Conservation (phyloP, 371 early-diverging fungal genomes). For the Lichtheimia corymbifera region DNA sequence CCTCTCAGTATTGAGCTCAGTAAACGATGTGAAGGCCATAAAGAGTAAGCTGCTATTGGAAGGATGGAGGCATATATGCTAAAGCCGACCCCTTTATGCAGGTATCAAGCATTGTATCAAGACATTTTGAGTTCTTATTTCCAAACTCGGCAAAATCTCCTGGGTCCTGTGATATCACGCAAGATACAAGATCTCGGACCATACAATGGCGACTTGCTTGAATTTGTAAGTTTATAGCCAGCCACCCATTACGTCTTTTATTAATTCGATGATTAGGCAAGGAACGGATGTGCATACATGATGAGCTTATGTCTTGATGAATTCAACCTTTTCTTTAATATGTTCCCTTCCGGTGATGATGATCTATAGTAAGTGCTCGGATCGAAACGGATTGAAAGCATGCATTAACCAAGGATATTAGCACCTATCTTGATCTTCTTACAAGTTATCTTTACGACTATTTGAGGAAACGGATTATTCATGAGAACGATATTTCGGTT, state of each 20-base stretch:
- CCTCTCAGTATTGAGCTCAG: slow-evolving; percentile 75
- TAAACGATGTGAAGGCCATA: slow-evolving; percentile 63
- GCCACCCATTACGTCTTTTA: too few relatives aligned
- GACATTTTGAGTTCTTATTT: slow-evolving; percentile 79
- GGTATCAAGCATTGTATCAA: slow-evolving; percentile 69
- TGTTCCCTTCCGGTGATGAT: slow-evolving; percentile 72
- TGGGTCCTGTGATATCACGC: slow-evolving; percentile 66
- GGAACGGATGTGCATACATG: slow-evolving; percentile 79
- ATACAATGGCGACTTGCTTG: slow-evolving; percentile 54
- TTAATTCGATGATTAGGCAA: slow-evolving; percentile 43
- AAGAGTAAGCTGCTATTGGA: slow-evolving; percentile 58
- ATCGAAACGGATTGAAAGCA: not conserved
- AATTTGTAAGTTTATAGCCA: slow-evolving; percentile 58
- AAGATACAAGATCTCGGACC: slow-evolving; percentile 63
- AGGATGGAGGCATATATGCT: not conserved
- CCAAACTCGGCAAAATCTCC: slow-evolving; percentile 64
- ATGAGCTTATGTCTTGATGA: slow-evolving; percentile 82
- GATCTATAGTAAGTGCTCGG: slow-evolving; percentile 42
- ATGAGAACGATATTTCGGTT: slow-evolving; percentile 73
- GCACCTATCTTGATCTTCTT: slow-evolving; percentile 69
- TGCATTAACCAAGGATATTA: slow-evolving; percentile 15
- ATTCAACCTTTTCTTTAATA: slow-evolving; percentile 70
- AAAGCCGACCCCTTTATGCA: slow-evolving; percentile 11
- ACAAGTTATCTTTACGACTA: slow-evolving; percentile 77
- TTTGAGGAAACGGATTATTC: slow-evolving; percentile 84